Conservation (phyloP, 163 green algal species). For the Chloromonas sp. region DNA sequence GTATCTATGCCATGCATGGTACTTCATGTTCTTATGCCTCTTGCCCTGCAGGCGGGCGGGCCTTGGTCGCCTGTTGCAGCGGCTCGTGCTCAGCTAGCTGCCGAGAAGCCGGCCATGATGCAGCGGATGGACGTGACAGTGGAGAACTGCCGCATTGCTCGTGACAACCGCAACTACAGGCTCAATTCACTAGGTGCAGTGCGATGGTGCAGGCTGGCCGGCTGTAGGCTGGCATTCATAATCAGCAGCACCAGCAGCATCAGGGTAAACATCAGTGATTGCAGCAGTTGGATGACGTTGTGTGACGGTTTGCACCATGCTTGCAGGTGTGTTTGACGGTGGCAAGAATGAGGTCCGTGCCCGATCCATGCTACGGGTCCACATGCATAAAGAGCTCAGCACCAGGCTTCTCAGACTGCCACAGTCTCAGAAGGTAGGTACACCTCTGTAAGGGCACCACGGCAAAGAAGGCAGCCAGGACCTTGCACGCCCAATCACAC, state of each 20-base stretch:
- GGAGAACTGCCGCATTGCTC: slow-evolving; percentile 15
- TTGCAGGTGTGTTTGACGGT: slow-evolving; percentile 29
- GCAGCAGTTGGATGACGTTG: background rate
- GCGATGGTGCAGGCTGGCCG: background rate
- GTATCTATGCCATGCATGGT: no score
- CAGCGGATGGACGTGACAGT: slow-evolving; percentile 30
- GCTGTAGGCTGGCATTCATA: background rate
- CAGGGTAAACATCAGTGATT: background rate
- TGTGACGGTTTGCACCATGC: no score
- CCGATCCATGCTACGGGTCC: slow-evolving; percentile 27
- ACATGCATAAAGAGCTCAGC: slow-evolving; percentile 35
- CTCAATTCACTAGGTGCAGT: slow-evolving; percentile 32
- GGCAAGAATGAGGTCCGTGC: slow-evolving; percentile 28
- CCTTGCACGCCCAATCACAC: no score
- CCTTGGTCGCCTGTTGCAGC: slow-evolving; percentile 3
- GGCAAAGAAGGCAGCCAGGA: no score
- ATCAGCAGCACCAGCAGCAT: no score
- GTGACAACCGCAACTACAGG: slow-evolving; percentile 26
- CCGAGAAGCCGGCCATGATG: slow-evolving; percentile 18
- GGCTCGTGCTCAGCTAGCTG: slow-evolving; percentile 12
- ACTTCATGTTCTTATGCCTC: no score
- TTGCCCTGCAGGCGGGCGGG: background rate
- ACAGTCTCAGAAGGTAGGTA: slow-evolving; percentile 9
- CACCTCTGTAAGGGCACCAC: no score
- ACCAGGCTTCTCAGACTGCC: slow-evolving; percentile 20